Percentiles rank a stretch among this genome's conserved stretches.
Evolutionary conservation across 192 early-diverging fungal genomes (phyloP).

Genomic region (Podila epicladia): DNA sequence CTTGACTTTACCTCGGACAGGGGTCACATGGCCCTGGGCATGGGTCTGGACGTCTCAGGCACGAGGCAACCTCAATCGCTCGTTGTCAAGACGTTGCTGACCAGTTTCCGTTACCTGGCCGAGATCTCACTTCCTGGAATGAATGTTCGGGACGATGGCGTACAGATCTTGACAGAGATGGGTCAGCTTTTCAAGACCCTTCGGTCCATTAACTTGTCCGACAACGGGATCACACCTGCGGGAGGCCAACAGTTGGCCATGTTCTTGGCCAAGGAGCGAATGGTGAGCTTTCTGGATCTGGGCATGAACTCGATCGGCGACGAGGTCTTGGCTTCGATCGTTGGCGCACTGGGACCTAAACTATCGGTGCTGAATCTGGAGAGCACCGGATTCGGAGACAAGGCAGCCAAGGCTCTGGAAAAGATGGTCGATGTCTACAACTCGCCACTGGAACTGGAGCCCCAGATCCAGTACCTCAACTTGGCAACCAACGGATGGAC

Average conservation of each 20-base stretch:
- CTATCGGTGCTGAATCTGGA: constrained; percentile 20
- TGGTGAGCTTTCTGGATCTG: constrained; percentile 12
- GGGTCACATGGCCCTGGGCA: not conserved
- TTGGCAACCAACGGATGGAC: constrained; percentile 30
- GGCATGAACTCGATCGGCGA: constrained; percentile 30
- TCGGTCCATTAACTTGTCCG: constrained; percentile 10
- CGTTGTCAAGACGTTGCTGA: constrained; percentile 12
- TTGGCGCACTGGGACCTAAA: constrained; percentile 22
- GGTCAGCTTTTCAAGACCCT: constrained; percentile 13
- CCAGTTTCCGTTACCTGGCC: constrained; percentile 1
- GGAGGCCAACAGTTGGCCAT: constrained; percentile 11
- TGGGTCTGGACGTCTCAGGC: not conserved
- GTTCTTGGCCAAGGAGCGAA: constrained; percentile 18
- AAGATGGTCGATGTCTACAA: constrained; percentile 14
- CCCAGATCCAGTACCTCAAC: constrained; percentile 25
- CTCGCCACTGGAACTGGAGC: not conserved
- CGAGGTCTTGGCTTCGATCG: constrained; percentile 11
- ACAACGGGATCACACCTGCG: constrained; percentile 29
- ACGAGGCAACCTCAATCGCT: not conserved
- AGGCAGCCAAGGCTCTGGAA: constrained; percentile 21
- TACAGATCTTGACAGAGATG: constrained; percentile 12
- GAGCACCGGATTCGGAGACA: constrained; percentile 32
- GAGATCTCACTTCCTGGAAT: constrained; percentile 20
- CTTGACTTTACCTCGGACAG: constrained; percentile 10
- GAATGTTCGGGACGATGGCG: constrained; percentile 29